These are phyloP conservation scores for Russula sp. DNA, from an alignment of 768 basidiomycete genomes.

Conservation along the genomic window DNA sequence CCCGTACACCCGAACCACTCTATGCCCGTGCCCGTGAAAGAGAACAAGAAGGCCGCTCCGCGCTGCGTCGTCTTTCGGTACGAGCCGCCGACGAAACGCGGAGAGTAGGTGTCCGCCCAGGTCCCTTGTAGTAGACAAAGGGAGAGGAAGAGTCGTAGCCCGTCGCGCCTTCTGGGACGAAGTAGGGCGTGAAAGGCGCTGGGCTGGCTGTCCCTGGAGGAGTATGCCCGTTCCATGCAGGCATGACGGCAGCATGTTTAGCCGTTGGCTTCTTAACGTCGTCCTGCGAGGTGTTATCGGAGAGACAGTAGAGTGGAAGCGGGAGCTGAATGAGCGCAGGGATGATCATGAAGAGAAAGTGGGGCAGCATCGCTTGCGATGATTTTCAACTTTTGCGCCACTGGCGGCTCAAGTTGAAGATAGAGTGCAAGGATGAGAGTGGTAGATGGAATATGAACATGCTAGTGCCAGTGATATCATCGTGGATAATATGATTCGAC, in stretches of 20 bases:
- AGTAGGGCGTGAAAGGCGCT: constrained; percentile 60
- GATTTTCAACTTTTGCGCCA: not conserved
- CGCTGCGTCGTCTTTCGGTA: constrained; percentile 49
- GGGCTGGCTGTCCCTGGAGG: constrained; percentile 48
- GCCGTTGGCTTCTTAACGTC: not conserved
- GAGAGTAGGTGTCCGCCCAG: constrained; percentile 57
- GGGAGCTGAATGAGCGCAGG: not conserved
- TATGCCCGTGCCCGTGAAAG: constrained; percentile 70
- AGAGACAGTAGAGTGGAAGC: constrained; percentile 3
- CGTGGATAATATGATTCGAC: not conserved
- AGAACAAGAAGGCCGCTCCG: constrained; percentile 52
- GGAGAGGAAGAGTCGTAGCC: constrained; percentile 68
- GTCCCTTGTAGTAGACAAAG: constrained; percentile 58
- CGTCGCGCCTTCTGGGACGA: constrained; percentile 69
- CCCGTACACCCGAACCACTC: constrained; percentile 73
- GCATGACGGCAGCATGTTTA: constrained; percentile 33
- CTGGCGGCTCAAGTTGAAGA: not conserved
- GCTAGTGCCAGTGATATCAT: not conserved
- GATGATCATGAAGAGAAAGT: not conserved
- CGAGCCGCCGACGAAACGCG: constrained; percentile 49
- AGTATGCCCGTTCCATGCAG: constrained; percentile 70
- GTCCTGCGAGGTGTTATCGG: not conserved
- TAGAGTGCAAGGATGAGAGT: not conserved
- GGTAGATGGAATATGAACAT: constrained; percentile 18
- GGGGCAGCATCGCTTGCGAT: not conserved